Base-by-base conservation (phyloP, 345 rosid genomes). In the Sisymbrium irio region DNA sequence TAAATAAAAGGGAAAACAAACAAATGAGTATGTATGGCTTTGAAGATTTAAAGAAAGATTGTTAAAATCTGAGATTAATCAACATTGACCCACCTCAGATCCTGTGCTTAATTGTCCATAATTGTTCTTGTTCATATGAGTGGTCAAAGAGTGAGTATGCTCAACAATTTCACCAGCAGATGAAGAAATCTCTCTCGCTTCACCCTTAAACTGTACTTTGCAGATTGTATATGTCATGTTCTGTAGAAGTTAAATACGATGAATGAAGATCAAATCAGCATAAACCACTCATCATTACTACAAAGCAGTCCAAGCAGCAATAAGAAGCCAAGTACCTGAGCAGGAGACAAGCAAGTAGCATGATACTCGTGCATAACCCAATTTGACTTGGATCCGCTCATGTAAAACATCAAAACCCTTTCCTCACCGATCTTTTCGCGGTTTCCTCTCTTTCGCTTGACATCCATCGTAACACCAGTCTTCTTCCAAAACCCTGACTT, bases 401-500 rank as follows among this genome's bases (percentile, higher is more conserved):
- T 12, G 9, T 83, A 35, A 72, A 84, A 88, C 66, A 81, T 77
- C 50, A 88, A 50, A 45, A 79, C 71, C 78, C 62, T 83, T 76
- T 67, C 86, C 14, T 45, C 67, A 18, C 93, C 90, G n/a, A 85
- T 80, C 11, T 18, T 61, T 2, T 7, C 8, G 0, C 53, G 35
- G 2, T 39, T 46, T 17, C 67, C 72, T 6, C 22, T 51, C 56
- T 55, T 67, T 2, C 39, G 44, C 12, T 4, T 71, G 69, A 86
- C 44, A 0, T 1, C 1, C 13, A 79, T 76, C 18, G 73, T 65
- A 10, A 33, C 28, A 2, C 90, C 83, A 0, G 90, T 86, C 20
- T 63, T 75, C 66, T 88, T 88, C 90, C 90, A 88, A 64, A 8
- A 86, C 4, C 93, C 90, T 7, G 69, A 63, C 2, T 8, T 49